Conservation (phyloP, 192 early-diverging fungal species). For the Spizellomyces sp. region DNA sequence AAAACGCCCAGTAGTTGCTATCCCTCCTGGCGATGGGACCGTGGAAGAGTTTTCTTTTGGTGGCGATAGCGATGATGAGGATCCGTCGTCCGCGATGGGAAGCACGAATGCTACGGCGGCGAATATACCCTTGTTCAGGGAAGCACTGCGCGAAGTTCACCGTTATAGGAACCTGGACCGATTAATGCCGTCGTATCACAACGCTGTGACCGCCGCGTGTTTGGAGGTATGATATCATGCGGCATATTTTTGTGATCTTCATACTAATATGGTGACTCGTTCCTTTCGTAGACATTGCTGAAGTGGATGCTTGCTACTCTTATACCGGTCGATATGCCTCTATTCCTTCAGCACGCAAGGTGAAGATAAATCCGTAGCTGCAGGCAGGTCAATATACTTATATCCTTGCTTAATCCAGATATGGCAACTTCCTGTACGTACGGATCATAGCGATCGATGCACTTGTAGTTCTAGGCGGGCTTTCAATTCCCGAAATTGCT, state of each 20-base stretch:
- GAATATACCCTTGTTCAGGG: conserved; percentile 50
- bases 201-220: conserved; percentile 78
- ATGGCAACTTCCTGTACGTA: conserved; percentile 72
- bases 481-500: conserved; percentile 45
- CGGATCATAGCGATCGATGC: conserved; percentile 75
- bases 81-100: conserved; percentile 15
- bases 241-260: background rate
- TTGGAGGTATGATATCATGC: conserved; percentile 76
- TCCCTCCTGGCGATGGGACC: background rate
- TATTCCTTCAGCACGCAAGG: conserved; percentile 79
- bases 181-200: conserved; percentile 85
- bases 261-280: conserved; percentile 4
- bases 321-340: conserved; percentile 64
- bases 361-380: no score
- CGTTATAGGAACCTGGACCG: conserved; percentile 76
- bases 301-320: conserved; percentile 70
- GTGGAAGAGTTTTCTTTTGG: conserved; percentile 40
- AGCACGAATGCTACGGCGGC: conserved; percentile 20
- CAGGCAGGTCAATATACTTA: conserved; percentile 11
- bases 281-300: conserved; percentile 55
- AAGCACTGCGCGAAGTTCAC: conserved; percentile 72
- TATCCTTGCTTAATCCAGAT: conserved; percentile 42
- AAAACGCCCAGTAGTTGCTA: conserved; percentile 12
- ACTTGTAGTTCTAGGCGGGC: conserved; percentile 71
- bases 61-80: conserved; percentile 33